Evolutionary conservation across 768 basidiomycete species (phyloP).

Genomic region (Termitomyces titanicus): DNA sequence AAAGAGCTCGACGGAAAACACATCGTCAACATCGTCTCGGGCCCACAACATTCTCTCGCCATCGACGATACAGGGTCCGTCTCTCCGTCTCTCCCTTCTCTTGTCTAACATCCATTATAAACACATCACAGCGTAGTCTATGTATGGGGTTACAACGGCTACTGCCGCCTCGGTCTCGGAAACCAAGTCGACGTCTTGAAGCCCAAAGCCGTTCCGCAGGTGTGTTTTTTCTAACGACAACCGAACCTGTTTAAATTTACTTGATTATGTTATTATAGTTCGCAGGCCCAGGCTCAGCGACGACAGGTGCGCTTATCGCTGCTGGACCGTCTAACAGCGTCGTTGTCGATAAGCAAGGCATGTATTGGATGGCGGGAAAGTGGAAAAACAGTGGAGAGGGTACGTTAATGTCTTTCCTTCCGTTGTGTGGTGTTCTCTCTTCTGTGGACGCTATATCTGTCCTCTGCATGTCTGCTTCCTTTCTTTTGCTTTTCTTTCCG

Average conservation of each 20-base stretch:
- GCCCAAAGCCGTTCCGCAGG: conserved; percentile 83
- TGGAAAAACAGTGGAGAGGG: conserved; percentile 98
- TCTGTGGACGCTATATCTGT: not conserved
- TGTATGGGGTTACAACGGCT: conserved; percentile 88
- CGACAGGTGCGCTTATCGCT: conserved; percentile 59
- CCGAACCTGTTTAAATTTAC: too few species aligned
- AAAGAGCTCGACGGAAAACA: conserved; percentile 73
- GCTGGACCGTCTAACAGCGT: conserved; percentile 86
- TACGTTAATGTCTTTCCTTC: conserved; percentile 19
- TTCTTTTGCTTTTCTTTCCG: too few species aligned
- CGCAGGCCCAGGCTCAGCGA: conserved; percentile 61
- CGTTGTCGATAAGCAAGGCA: conserved; percentile 79
- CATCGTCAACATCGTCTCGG: conserved; percentile 80
- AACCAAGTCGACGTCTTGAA: conserved; percentile 78
- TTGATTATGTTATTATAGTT: too few species aligned
- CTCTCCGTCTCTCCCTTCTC: not conserved
- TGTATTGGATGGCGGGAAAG: conserved; percentile 88
- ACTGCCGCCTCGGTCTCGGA: conserved; percentile 86
- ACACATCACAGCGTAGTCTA: conserved; percentile 66
- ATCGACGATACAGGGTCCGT: conserved; percentile 72
- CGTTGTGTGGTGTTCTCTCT: too few species aligned
- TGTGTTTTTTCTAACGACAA: conserved; percentile 26
- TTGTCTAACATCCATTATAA: not conserved
- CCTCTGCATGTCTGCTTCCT: too few species aligned
- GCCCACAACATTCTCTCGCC: conserved; percentile 84